phyloP scores from a whole-genome alignment of 1,139 yeast species.

The Geotrichum reessii region DNA sequence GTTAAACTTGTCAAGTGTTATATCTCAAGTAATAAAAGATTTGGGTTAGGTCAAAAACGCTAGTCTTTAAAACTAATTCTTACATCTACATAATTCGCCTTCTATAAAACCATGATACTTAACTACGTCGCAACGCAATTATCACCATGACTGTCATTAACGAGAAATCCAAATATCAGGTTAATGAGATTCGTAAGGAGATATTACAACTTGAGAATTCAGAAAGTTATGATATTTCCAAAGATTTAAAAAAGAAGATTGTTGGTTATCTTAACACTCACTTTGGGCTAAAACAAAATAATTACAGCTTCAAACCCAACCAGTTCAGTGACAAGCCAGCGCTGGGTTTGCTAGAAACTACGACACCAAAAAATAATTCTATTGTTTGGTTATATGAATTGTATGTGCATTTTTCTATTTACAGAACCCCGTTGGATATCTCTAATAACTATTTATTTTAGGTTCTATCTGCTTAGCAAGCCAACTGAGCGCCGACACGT shows the following conservation, averaged over 20 bases:
- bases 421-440: neutral
- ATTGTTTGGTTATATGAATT: neutral
- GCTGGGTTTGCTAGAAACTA: neutral
- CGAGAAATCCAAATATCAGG: neutral
- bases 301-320: neutral
- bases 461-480: slow-evolving; percentile 1
- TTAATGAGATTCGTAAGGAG: neutral
- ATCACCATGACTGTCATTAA: neutral
- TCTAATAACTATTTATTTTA: neutral
- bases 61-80: neutral
- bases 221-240: neutral
- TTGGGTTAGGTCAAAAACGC: too few species aligned
- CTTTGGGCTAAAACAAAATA: neutral
- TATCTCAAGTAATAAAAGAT: too few species aligned
- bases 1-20: neutral
- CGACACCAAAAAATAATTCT: neutral
- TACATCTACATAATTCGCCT: neutral
- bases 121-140: neutral
- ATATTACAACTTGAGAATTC: neutral
- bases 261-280: neutral
- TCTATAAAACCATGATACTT: neutral
- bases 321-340: neutral
- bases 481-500: neutral
- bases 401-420: neutral
- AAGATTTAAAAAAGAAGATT: neutral